Evolutionary conservation across 225 moss, liverwort and hornwort species (phyloP).

Genomic region (Physcomitrellopsis africana): DNA sequence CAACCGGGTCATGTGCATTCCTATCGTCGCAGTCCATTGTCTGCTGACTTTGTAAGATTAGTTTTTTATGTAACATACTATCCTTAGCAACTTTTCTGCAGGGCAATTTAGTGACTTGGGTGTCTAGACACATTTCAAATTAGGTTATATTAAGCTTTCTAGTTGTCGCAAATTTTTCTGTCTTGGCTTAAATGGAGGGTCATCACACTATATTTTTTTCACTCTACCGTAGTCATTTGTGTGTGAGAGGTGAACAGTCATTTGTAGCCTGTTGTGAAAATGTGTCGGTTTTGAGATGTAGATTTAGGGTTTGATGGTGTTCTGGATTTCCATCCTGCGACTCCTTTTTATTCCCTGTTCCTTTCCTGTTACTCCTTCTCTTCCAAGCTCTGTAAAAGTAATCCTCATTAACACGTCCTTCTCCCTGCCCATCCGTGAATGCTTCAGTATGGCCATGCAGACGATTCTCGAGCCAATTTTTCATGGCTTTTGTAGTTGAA

Average conservation of each 20-base stretch:
- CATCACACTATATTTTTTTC: too few species aligned
- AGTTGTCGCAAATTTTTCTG: too few species aligned
- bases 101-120: too few species aligned
- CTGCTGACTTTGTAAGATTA: constrained; percentile 4
- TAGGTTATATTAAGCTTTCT: too few species aligned
- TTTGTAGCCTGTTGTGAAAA: too few species aligned
- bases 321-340: constrained; percentile 28
- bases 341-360: constrained; percentile 24
- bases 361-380: constrained; percentile 12
- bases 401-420: background rate
- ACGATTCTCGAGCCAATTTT: constrained; percentile 1
- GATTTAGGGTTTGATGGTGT: constrained; percentile 39
- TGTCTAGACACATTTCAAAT: too few species aligned
- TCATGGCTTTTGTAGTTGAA: constrained; percentile 14
- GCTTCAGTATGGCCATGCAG: background rate
- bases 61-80: constrained; percentile 16
- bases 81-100: too few species aligned
- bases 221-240: too few species aligned
- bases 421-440: background rate
- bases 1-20: too few species aligned
- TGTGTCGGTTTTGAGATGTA: constrained; percentile 14
- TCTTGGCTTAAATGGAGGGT: too few species aligned
- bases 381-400: constrained; percentile 8
- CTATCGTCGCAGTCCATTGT: background rate
- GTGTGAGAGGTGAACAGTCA: too few species aligned